Evolutionary conservation across 306 rosid genomes (phyloP), one percentile per base, ranked within the genome.

Genomic region (cucumber (Cucumis sativus)): DNA sequence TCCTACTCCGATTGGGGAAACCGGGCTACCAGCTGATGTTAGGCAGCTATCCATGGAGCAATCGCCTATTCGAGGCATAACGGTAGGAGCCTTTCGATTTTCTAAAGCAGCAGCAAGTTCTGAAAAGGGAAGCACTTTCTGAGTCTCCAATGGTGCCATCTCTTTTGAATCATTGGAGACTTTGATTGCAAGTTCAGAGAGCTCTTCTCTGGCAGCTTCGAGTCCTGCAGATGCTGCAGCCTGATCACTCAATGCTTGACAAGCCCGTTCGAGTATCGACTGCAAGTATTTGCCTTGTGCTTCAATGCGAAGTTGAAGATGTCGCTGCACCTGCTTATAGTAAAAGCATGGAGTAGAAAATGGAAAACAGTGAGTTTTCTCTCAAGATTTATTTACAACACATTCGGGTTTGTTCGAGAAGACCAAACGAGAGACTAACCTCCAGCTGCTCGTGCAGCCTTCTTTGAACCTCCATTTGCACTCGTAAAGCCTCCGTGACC

Each of bases 401-500:
- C 20, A 21, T 45, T 45, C 20, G 1, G n/a, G 30, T 69, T 11
- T 4, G 15, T 62, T 62, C 7, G 0, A 52, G 77, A 51, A 59
- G 17, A 10, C 47, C 37, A 40, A 70, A 76, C 8, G 52, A 74
- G 23, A 77, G 51, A 65, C 84, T 83, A 82, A 83, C 91, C 91
- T 88, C 91, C 49, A 88, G 84, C 74, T 88, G 91, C 82, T 88
- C 91, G 72, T 88, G 91, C 80, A 88, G 80, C 81, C 87, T 83
- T 79, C 86, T 68, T 74, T 88, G 91, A 79, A 88, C 91, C 81
- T 88, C 91, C 91, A 88, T 88, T 80, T 88, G 91, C 17, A 85
- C 84, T 68, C 89, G 81, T 81, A 88, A 76, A 40, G 91, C 91
- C 89, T 88, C 91, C 4, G 91, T 85, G 51, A 88, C 87, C 77